These are phyloP conservation scores for Phyllosticta paracitricarpa DNA, from an alignment of 2,329 filamentous ascomycete species.

Conservation along the genomic window DNA sequence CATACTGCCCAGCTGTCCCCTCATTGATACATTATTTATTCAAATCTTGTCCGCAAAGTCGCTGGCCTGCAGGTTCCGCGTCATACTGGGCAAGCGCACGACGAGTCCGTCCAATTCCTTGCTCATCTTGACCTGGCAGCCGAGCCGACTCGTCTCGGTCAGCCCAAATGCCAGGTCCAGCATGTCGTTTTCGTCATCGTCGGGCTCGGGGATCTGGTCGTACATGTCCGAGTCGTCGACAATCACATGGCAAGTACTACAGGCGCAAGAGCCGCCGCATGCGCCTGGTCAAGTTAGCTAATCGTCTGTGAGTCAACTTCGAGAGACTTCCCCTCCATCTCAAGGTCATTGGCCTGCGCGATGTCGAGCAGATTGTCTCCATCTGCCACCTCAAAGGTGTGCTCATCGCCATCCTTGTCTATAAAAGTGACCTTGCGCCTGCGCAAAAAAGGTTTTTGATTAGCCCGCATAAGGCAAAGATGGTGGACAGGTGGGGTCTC, in stretches of 20 bases:
- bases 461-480: neutral
- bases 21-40: neutral
- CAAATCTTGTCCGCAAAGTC: slow-evolving; percentile 54
- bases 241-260: slow-evolving; percentile 87
- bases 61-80: slow-evolving; percentile 87
- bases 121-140: slow-evolving; percentile 86
- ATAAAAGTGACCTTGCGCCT: slow-evolving; percentile 87
- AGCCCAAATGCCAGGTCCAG: slow-evolving; percentile 82
- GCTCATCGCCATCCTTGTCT: slow-evolving; percentile 72
- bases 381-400: slow-evolving; percentile 68
- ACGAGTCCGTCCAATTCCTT: slow-evolving; percentile 80
- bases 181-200: slow-evolving; percentile 82
- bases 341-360: slow-evolving; percentile 84
- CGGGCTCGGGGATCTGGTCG: slow-evolving; percentile 67
- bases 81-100: slow-evolving; percentile 85
- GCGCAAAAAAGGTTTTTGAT: neutral
- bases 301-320: neutral
- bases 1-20: neutral
- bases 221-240: slow-evolving; percentile 64
- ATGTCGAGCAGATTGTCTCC: slow-evolving; percentile 94
- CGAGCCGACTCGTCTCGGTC: slow-evolving; percentile 73
- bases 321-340: slow-evolving; percentile 64
- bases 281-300: slow-evolving; percentile 45
- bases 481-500: slow-evolving; percentile 26
- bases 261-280: slow-evolving; percentile 88